Base-by-base conservation (phyloP, 2,329 filamentous ascomycete genomes). In the Geosmithia flava region DNA sequence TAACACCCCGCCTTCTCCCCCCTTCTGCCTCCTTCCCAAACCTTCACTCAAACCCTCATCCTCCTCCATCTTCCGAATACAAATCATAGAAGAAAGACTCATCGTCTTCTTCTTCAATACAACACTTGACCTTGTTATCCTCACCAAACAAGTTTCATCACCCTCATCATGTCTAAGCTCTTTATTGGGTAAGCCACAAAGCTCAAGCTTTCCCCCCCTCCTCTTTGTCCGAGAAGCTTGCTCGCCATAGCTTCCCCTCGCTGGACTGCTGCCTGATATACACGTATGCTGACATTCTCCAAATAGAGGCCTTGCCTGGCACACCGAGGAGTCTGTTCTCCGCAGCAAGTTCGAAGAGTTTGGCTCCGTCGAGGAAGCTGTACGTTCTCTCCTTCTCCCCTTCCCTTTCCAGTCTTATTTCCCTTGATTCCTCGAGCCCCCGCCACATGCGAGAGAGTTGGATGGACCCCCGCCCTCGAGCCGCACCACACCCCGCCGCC, bases 221-320 rank as follows among this genome's bases (percentile, higher is more conserved):
- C 17, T 20, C 19, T 8, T 20, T n/a, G n/a, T n/a, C n/a, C 42
- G 20, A 15, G 11, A 15, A n/a, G n/a, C n/a, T n/a, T n/a, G n/a
- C n/a, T n/a, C n/a, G n/a, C n/a, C n/a, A n/a, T n/a, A n/a, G n/a
- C n/a, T n/a, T n/a, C n/a, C n/a, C n/a, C 17, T 44, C 19, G 19
- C 17, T 27, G 3, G 13, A 5, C n/a, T 8, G 19, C 19, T 11
- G 3, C 6, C 20, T 19, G 41, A 20, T n/a, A 43, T 43, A n/a
- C 8, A 8, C 15, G 42, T 27, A 23, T 48, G 48, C 60, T 63
- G 49, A 20, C 29, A 27, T 10, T 16, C 17, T 27, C n/a, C 41
- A 95, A n/a, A n/a, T n/a, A n/a, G 91, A 63, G 93, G 93, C 77
- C 88, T 98, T 58, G 88, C 93, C 61, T 98, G 93, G 93, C 90